Evolutionary conservation across 2,329 filamentous ascomycete genomes (phyloP).

Genomic region (Nannizzia gypsea): DNA sequence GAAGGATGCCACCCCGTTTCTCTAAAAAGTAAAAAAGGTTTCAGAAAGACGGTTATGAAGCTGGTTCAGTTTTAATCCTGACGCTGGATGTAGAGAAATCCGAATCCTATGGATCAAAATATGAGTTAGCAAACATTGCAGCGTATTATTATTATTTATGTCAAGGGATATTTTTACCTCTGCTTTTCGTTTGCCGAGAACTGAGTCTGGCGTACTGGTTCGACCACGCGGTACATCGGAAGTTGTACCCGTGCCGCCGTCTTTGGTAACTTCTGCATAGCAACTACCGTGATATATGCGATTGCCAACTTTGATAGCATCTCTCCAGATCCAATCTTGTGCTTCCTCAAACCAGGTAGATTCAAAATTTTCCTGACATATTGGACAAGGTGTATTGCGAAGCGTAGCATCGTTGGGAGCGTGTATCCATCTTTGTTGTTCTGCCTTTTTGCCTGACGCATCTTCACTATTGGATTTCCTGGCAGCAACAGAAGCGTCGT

Average conservation of each 20-base stretch:
- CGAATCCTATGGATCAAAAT: conserved; percentile 17
- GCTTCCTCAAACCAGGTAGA: conserved; percentile 84
- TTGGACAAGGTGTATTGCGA: conserved; percentile 70
- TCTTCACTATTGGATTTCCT: conserved; percentile 31
- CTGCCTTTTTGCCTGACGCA: conserved; percentile 40
- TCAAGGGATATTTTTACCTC: conserved; percentile 38
- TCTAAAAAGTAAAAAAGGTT: neutral
- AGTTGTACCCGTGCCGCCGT: conserved; percentile 33
- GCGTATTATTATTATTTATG: neutral
- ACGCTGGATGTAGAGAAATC: conserved; percentile 28
- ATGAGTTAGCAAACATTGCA: neutral
- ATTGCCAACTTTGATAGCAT: conserved; percentile 64
- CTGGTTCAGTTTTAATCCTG: conserved; percentile 31
- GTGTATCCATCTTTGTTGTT: conserved; percentile 60
- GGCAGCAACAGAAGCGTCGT: conserved; percentile 30
- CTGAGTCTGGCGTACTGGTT: conserved; percentile 47
- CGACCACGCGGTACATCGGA: conserved; percentile 23
- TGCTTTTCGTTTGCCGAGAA: conserved; percentile 64
- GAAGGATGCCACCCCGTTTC: too few species aligned
- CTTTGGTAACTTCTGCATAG: conserved; percentile 66
- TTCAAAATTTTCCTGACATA: conserved; percentile 92
- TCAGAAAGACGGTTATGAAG: conserved; percentile 15
- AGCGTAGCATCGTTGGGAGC: conserved; percentile 68
- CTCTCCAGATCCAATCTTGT: conserved; percentile 95
- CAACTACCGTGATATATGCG: conserved; percentile 86